Evolutionary conservation across 2,329 filamentous ascomycete species (phyloP).

Genomic region (Cercospora brassicicola): DNA sequence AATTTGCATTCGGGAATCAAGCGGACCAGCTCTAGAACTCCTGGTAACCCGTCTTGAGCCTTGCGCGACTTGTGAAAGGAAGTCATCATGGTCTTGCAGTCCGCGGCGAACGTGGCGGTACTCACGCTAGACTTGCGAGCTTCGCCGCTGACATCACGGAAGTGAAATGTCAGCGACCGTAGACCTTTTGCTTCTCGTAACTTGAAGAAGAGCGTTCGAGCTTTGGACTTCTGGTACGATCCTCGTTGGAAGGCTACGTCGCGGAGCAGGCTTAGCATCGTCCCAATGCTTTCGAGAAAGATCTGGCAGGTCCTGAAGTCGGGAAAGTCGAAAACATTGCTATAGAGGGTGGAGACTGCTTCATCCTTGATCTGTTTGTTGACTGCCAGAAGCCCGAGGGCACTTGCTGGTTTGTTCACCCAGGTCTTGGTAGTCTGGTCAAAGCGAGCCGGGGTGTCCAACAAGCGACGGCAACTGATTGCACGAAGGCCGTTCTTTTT

Average conservation of each 20-base stretch:
- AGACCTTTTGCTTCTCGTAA: conserved; percentile 15
- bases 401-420: not conserved
- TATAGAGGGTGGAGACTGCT: conserved; percentile 7
- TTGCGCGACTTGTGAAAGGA: not conserved
- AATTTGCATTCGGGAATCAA: not conserved
- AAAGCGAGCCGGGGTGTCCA: not conserved
- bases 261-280: conserved; percentile 6
- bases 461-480: not conserved
- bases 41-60: not conserved
- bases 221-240: conserved; percentile 1
- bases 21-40: not conserved
- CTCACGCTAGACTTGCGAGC: not conserved
- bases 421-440: not conserved
- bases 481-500: not conserved
- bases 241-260: not conserved
- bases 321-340: conserved; percentile 4
- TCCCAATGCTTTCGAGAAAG: conserved; percentile 11
- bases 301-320: not conserved
- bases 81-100: conserved; percentile 4
- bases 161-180: not conserved
- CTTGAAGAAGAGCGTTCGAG: conserved; percentile 5
- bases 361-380: conserved; percentile 15
- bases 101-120: not conserved
- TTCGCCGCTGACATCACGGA: not conserved
- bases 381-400: not conserved